These are phyloP conservation scores for Trametes hirsuta DNA, from an alignment of 1,284 basidiomycete species.

Conservation along the genomic window DNA sequence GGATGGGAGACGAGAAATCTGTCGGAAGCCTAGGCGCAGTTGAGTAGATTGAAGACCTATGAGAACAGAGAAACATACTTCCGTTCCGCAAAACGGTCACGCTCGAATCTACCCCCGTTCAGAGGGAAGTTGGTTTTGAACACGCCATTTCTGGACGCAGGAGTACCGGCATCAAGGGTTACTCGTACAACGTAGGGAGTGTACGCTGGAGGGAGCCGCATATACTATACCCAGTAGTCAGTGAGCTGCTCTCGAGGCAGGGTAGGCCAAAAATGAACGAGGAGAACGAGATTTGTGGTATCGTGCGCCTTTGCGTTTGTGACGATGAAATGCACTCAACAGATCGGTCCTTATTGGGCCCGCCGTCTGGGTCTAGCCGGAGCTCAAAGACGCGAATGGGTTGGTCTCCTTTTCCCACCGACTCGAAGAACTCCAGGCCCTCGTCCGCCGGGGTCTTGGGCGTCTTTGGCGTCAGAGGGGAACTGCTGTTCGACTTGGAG, in stretches of 20 bases:
- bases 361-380: constrained; percentile 85
- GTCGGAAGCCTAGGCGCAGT: constrained; percentile 64
- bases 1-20: constrained; percentile 86
- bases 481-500: constrained; percentile 11
- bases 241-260: neutral
- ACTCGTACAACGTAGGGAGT: constrained; percentile 89
- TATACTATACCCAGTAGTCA: constrained; percentile 63
- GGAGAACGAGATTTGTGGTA: neutral
- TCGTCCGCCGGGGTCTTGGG: constrained; percentile 92
- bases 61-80: constrained; percentile 55
- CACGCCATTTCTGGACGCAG: constrained; percentile 84
- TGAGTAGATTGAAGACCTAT: neutral
- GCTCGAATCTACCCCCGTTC: constrained; percentile 83
- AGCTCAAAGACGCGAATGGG: constrained; percentile 86
- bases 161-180: constrained; percentile 86
- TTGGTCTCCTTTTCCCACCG: constrained; percentile 55
- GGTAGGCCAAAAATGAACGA: neutral
- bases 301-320: too few relatives aligned
- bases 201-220: constrained; percentile 91
- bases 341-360: constrained; percentile 81
- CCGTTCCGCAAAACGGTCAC: constrained; percentile 77
- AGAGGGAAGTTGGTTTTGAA: constrained; percentile 96
- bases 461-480: constrained; percentile 43
- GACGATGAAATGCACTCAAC: constrained; percentile 50
- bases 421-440: constrained; percentile 85